phyloP scores from a whole-genome alignment of 306 rosid species.

The Neltuma alba region DNA sequence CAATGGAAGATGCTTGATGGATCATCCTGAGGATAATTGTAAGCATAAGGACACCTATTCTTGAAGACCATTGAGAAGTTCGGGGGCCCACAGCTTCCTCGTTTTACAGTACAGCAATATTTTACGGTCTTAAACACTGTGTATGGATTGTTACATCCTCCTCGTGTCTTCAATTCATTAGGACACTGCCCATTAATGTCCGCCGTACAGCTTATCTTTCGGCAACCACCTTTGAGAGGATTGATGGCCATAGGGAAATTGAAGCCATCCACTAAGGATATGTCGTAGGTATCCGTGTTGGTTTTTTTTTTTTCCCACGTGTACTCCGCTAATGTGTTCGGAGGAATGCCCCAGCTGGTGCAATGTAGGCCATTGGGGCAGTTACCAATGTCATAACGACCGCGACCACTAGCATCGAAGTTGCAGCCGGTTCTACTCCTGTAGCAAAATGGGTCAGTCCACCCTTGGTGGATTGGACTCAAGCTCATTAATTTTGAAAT shows the following conservation, averaged over 20 bases:
- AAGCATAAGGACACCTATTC: conserved; percentile 37
- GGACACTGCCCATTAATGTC: too few species aligned
- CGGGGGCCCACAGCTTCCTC: too few species aligned
- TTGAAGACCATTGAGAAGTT: conserved; percentile 48
- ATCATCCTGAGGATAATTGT: conserved; percentile 50
- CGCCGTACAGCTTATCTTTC: too few species aligned
- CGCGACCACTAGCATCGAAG: conserved; percentile 48
- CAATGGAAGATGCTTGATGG: conserved; percentile 38
- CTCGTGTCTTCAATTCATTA: too few species aligned
- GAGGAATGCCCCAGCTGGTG: conserved; percentile 42
- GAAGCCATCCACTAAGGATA: conserved; percentile 47
- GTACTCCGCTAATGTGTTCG: conserved; percentile 54
- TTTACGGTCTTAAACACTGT: conserved; percentile 33
- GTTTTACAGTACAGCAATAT: conserved; percentile 35
- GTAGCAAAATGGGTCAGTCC: too few species aligned
- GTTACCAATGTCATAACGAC: conserved; percentile 57
- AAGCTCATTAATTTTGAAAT: too few species aligned
- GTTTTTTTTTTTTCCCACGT: conserved; percentile 35
- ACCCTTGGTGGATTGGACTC: too few species aligned
- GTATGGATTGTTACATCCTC: conserved; percentile 53
- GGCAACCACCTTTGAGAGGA: too few species aligned
- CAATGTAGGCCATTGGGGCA: conserved; percentile 46
- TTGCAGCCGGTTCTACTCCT: too few species aligned
- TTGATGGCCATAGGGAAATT: conserved; percentile 48
- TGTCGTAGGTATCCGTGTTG: conserved; percentile 45